Evolutionary conservation across 768 basidiomycete genomes (phyloP).

Genomic region (Glaciozyma antarctica): DNA sequence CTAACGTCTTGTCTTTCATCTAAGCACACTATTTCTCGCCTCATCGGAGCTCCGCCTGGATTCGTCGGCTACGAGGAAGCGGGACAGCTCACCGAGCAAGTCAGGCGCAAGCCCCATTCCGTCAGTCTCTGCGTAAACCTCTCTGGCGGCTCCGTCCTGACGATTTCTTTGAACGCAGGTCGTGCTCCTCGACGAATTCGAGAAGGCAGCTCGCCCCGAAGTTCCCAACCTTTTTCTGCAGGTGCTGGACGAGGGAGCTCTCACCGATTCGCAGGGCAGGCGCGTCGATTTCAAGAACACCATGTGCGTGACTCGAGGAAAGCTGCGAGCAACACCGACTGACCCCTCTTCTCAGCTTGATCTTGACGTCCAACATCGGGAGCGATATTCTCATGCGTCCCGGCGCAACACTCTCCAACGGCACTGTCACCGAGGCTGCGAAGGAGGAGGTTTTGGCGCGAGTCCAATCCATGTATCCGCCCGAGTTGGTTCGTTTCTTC

Average conservation of each 20-base stretch:
- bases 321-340: constrained; percentile 36
- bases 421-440: constrained; percentile 39
- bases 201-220: constrained; percentile 42
- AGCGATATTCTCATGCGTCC: constrained; percentile 38
- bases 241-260: constrained; percentile 42
- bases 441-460: constrained; percentile 40
- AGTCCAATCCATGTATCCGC: constrained; percentile 40
- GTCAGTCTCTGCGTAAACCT: constrained; percentile 13
- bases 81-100: constrained; percentile 45
- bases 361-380: constrained; percentile 42
- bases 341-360: constrained; percentile 39
- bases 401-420: constrained; percentile 3
- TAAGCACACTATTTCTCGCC: constrained; percentile 75
- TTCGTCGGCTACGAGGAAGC: constrained; percentile 74
- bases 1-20: constrained; percentile 38
- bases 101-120: constrained; percentile 28
- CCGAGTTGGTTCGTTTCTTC: constrained; percentile 38
- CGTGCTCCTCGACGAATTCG: constrained; percentile 35
- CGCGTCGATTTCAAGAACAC: constrained; percentile 42
- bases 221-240: constrained; percentile 43
- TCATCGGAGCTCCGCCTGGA: constrained; percentile 82
- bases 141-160: background rate
- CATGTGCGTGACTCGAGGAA: constrained; percentile 30
- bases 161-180: background rate
- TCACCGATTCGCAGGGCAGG: constrained; percentile 42